Evolutionary conservation across 2,329 filamentous ascomycete genomes (phyloP), one percentile per base, ranked within the genome.

Genomic region (Trichothecium sympodiale): DNA sequence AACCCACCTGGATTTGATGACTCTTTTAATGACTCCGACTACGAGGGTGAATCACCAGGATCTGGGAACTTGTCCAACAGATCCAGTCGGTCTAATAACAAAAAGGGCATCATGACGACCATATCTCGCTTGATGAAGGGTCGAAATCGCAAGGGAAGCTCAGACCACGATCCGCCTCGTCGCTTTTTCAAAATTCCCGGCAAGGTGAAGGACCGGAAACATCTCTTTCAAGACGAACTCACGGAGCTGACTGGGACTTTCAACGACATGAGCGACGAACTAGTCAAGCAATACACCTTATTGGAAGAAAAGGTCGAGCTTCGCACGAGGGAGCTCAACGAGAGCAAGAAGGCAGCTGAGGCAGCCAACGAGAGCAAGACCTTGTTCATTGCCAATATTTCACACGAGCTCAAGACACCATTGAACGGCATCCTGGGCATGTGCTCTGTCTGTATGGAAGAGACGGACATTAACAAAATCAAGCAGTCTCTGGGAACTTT

Each of bases 291-390:
- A 50, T 95, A 94, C 50, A 77, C 79, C 20, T 78, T 76, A 9
- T 65, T 95, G 1, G 88, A 95, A 54, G 79, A 89, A 38, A 80
- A 89, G 47, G 88, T 95, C 1, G 75, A 75, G 6, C 78, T 88
- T 53, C 71, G 88, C 37, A 95, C 88, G 1, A 74, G 74, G 26
- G 83, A 95, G 56, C 66, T 95, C 1, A 86, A 94, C 51, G 75
- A 85, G 41, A 93, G 82, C 62, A 94, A 94, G 55, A 85, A 86
- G 60, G 85, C 86, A 2, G 88, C 88, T 2, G 88, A 94, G 56
- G 83, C 84, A n/a, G 88, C 88, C 4, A 95, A 94, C 48, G 84
- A 94, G 59, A 93, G 85, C 67, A 98, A 98, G 62, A 96, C 91
- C 0, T 67, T 96, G 8, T 96, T 96, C 61, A 93, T 98, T 43